phyloP scores from a whole-genome alignment of 208 protist genomes.

The Acanthamoeba culbertsoni region DNA sequence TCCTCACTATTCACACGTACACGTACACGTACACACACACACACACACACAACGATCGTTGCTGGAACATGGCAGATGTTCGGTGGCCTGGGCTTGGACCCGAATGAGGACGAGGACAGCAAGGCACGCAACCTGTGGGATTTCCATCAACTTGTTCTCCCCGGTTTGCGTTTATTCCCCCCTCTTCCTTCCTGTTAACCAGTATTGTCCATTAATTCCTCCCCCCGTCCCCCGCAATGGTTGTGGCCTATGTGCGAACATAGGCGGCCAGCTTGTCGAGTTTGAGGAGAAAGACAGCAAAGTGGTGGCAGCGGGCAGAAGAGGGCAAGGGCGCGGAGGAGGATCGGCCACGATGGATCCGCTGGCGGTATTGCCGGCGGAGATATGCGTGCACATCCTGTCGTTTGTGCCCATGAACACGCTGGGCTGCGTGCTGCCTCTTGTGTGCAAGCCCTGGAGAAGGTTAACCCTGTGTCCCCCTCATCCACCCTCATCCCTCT shows the following conservation, averaged over 20 bases:
- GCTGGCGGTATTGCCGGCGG: neutral
- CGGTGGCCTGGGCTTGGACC: neutral
- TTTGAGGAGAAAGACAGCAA: too few species aligned
- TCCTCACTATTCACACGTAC: too few species aligned
- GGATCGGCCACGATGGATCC: neutral
- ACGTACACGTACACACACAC: too few species aligned
- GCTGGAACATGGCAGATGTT: neutral
- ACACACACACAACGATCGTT: too few species aligned
- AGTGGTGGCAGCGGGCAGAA: too few species aligned
- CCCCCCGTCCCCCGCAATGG: too few species aligned
- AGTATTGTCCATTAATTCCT: too few species aligned
- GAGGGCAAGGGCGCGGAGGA: too few species aligned
- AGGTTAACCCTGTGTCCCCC: neutral
- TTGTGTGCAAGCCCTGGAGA: neutral
- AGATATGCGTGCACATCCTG: neutral
- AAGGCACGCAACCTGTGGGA: neutral
- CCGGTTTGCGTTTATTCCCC: too few species aligned
- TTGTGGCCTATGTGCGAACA: too few species aligned
- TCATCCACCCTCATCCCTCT: neutral
- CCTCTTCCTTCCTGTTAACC: too few species aligned
- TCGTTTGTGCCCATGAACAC: neutral
- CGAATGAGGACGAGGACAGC: neutral
- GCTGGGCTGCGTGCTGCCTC: neutral
- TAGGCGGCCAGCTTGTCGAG: too few species aligned
- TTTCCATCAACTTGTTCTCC: neutral